Evolutionary conservation across 768 basidiomycete species (phyloP), one percentile per base, ranked within the genome.

Genomic region (Phylloporus arenicola): DNA sequence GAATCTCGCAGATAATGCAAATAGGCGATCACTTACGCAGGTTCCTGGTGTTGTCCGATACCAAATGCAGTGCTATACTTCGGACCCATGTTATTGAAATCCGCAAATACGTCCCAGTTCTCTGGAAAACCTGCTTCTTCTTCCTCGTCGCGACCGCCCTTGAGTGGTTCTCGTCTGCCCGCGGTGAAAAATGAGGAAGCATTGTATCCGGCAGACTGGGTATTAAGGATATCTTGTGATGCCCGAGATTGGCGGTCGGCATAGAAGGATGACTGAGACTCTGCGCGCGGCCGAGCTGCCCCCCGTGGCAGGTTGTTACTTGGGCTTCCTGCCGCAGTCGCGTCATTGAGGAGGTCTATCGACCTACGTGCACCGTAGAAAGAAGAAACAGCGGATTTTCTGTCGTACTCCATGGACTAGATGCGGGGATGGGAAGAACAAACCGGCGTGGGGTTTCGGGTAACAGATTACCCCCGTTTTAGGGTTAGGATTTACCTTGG

Each of bases 71-170:
- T 70, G 59, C 84, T 87, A 59, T 92, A 92, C 48, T 78, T 73
- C 19, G 88, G 90, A 2, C 90, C 90, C 6, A 80, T 67, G 58
- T 92, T 92, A 71, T 92, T 92, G 68, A 92, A 92, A 69, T 92
- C 90, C 19, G 90, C 87, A 63, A 82, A 92, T 40, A 92, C 82
- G 64, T 92, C 87, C 82, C 86, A 91, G 30, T 74, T 73, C 14
- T 69, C 73, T 38, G 70, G 72, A 22, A 61, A 60, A n/a, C 60
- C 65, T 8, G 57, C 66, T 39, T 72, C 72, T 52, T 78, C 78
- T 57, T 83, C 81, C 62, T 90, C 88, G 56, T 89, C 88, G 48
- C 76, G 70, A n/a, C 83, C 86, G 9, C 82, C 84, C 63, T 88
- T 88, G 55, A 90, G 67, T 6, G 89, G 89, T 62, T 88, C 88